Evolutionary conservation across 2,329 filamentous ascomycete species (phyloP).

Genomic region (Cladosporium sphaerospermum): DNA sequence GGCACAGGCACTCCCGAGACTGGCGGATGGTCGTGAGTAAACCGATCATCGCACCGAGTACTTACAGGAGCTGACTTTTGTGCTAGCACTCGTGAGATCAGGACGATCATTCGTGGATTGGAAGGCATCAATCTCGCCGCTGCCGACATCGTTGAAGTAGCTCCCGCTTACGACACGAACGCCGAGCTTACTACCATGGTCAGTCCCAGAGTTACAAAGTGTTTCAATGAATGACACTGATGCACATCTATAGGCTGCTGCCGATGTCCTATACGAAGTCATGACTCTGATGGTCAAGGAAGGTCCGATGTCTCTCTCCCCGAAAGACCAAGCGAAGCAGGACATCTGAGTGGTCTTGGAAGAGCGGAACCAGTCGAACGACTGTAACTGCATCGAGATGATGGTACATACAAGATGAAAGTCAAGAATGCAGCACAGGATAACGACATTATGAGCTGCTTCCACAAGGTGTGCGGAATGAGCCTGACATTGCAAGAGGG

Average conservation of each 20-base stretch:
- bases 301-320: conserved; percentile 48
- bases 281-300: conserved; percentile 80
- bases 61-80: not conserved
- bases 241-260: conserved; percentile 43
- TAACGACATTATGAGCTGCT: too few species aligned
- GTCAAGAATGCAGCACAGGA: too few species aligned
- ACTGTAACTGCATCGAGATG: too few species aligned
- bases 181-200: conserved; percentile 66
- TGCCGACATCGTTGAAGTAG: conserved; percentile 68
- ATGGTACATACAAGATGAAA: too few species aligned
- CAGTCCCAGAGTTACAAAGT: not conserved
- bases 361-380: too few species aligned
- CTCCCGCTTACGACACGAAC: conserved; percentile 66
- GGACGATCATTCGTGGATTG: conserved; percentile 64
- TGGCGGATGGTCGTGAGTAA: conserved; percentile 56
- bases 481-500: too few species aligned
- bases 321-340: not conserved
- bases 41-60: not conserved
- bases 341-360: not conserved
- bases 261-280: conserved; percentile 68
- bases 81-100: conserved; percentile 55
- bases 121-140: conserved; percentile 64
- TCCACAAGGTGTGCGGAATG: too few species aligned
- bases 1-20: conserved; percentile 72
- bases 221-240: not conserved